Percentiles rank a stretch among this genome's conserved stretches.
Conservation (phyloP, 495 filamentous ascomycete species). For the Neurospora pannonica region DNA sequence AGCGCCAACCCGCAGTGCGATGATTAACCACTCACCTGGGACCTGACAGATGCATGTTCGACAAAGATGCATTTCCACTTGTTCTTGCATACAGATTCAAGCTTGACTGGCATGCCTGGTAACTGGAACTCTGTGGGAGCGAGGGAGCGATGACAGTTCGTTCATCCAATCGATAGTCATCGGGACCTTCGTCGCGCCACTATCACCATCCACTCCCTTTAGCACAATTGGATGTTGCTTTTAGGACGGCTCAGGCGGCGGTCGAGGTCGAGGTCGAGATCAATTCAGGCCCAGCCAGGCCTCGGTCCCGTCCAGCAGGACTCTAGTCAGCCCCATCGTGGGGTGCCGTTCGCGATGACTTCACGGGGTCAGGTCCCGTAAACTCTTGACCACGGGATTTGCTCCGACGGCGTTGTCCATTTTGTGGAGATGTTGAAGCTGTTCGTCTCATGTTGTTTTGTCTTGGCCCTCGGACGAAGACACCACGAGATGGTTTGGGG, state of each 20-base stretch:
- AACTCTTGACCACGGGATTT: not conserved
- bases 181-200: not conserved
- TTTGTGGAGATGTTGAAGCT: not conserved
- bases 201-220: not conserved
- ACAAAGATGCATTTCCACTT: not conserved
- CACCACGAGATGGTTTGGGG: not conserved
- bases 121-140: not conserved
- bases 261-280: not conserved
- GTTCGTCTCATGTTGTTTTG: not conserved
- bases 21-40: not conserved
- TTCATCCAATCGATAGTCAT: not conserved
- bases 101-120: not conserved
- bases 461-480: not conserved
- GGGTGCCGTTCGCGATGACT: not conserved
- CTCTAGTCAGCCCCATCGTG: not conserved
- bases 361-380: not conserved
- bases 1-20: not conserved
- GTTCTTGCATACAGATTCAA: not conserved
- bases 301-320: not conserved
- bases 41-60: not conserved
- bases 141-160: not conserved
- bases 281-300: not conserved
- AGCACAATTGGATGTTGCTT: not conserved
- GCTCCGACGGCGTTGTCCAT: not conserved
- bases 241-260: not conserved